phyloP scores from a whole-genome alignment of 2,329 filamentous ascomycete genomes.

The Phaeosphaeria sp. region DNA sequence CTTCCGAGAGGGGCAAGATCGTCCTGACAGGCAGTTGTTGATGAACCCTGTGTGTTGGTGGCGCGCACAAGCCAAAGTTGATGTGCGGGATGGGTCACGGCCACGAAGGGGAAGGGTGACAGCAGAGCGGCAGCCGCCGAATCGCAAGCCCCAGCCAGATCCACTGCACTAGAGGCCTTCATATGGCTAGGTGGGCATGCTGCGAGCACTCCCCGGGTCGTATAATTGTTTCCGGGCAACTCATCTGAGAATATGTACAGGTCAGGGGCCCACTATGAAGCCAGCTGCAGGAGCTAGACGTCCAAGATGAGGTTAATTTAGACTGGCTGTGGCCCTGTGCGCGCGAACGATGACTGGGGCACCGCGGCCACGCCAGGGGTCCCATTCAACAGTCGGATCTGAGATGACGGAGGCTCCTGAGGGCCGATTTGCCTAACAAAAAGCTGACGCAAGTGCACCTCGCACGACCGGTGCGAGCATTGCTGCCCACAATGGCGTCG shows the following conservation, averaged over 20 bases:
- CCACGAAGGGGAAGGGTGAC: constrained; percentile 24
- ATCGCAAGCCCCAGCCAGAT: constrained; percentile 31
- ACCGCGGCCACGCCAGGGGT: constrained; percentile 32
- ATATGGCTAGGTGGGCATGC: constrained; percentile 3
- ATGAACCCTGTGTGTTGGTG: constrained; percentile 31
- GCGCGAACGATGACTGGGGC: constrained; percentile 39
- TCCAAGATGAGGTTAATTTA: constrained; percentile 32
- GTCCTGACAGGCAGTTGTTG: constrained; percentile 11
- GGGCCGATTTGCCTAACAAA: constrained; percentile 30
- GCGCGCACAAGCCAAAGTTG: constrained; percentile 43
- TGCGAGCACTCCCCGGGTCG: constrained; percentile 2
- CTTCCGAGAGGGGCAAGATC: constrained; percentile 11
- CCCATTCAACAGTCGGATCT: constrained; percentile 24
- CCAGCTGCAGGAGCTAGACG: constrained; percentile 24
- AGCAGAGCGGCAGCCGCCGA: constrained; percentile 34
- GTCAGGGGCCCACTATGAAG: constrained; percentile 25
- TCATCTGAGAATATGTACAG: constrained; percentile 9
- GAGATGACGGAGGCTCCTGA: constrained; percentile 32
- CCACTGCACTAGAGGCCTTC: constrained; percentile 18
- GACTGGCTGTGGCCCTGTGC: constrained; percentile 34
- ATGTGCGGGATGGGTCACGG: constrained; percentile 48
- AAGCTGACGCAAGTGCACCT: constrained; percentile 28
- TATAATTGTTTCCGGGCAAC: constrained; percentile 15
- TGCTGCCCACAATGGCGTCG: constrained; percentile 15
- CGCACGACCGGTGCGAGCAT: constrained; percentile 13